Evolutionary conservation across 2,329 filamentous ascomycete genomes (phyloP), one percentile per base, ranked within the genome.

Genomic region (Scedosporium dehoogii): DNA sequence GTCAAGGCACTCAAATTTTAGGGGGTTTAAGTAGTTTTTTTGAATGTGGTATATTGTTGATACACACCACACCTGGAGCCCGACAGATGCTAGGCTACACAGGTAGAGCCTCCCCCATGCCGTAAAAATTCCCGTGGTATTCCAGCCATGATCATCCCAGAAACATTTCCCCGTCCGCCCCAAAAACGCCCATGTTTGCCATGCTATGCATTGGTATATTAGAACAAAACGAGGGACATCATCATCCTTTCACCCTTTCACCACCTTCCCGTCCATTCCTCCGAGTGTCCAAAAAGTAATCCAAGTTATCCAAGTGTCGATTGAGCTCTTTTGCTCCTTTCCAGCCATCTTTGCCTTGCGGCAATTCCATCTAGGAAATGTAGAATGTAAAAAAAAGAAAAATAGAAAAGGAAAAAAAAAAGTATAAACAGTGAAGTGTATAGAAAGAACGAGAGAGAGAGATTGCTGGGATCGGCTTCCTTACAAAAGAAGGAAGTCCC

Each of bases 401-500:
- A 60, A 57, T 59, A 53, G 21, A 27, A n/a, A 48, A 64, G 25
- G 59, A 59, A 38, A 27, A n/a, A 48, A 64, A 33, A 60, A 59
- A 38, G 38, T 56, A 33, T 48, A 33, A 46, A 53, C 42, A 33
- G 61, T 44, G 46, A 62, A 59, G 25, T 55, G 23, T 16, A 48
- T n/a, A 62, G 59, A 61, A 29, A 33, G 48, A 25, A 55, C 63
- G 64, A 58, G 27, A 12, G 62, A 67, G 61, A 59, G 61, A 62
- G 64, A 63, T 63, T 60, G 58, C 63, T 65, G 29, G 29, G 29
- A 2, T 33, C 9, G 29, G 29, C 29, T 33, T 33, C 29, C 29
- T 78, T 78, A 96, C 76, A 97, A 92, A 74, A 97, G 84, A 74
- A 97, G 81, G 78, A 91, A 94, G 73, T 96, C 91, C 92, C 91